These are phyloP conservation scores for Daucus carota DNA, from an alignment of 129 eudicot genomes.

Conservation along the genomic window DNA sequence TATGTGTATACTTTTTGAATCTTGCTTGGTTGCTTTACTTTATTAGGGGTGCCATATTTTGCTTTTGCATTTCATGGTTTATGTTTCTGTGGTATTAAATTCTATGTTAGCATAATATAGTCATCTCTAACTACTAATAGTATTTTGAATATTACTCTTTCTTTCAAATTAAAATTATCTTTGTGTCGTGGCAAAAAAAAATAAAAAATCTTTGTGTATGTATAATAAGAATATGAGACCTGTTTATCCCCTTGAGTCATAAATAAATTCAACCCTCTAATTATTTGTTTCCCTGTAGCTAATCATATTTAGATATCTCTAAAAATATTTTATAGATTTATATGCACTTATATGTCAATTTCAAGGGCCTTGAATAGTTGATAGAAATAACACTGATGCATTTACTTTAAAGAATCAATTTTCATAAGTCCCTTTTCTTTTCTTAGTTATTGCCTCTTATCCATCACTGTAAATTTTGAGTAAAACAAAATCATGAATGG, in stretches of 20 bases:
- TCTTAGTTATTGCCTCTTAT: not conserved
- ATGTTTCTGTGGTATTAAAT: not conserved
- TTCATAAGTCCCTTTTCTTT: not conserved
- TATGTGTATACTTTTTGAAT: not conserved
- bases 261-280: not conserved
- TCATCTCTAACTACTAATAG: not conserved
- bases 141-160: not conserved
- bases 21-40: conserved; percentile 3
- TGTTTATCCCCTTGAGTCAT: not conserved
- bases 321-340: not conserved
- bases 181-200: too few species aligned
- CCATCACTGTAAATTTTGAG: not conserved
- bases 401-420: not conserved
- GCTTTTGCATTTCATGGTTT: not conserved
- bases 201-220: not conserved
- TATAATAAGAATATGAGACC: not conserved
- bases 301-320: not conserved
- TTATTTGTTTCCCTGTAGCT: not conserved
- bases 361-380: not conserved
- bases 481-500: not conserved
- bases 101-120: not conserved
- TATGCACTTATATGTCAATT: not conserved
- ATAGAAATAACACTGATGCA: not conserved
- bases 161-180: too few species aligned
- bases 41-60: not conserved